These are phyloP conservation scores for fission yeast (Schizosaccharomyces pombe) DNA, from an alignment of 805 yeast species.

Conservation along the genomic window DNA sequence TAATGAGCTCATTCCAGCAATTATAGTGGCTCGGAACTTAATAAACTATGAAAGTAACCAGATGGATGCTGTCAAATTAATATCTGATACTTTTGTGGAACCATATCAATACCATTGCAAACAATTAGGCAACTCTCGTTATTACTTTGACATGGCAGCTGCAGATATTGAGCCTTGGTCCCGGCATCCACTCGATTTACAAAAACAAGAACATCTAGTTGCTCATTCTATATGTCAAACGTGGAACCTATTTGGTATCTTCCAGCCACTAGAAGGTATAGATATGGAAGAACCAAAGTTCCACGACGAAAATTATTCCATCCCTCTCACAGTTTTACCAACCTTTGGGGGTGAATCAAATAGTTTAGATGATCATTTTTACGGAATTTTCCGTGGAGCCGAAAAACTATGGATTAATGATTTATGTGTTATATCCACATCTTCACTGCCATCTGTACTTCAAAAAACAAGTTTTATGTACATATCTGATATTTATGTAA, in stretches of 20 bases:
- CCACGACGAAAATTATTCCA: neutral
- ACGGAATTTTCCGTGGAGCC: slow-evolving; percentile 8
- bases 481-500: neutral
- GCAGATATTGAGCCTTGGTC: slow-evolving; percentile 1
- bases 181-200: neutral
- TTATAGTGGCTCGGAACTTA: neutral
- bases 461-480: neutral
- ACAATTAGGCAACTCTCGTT: neutral
- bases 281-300: neutral
- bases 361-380: slow-evolving; percentile 1
- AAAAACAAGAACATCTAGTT: neutral
- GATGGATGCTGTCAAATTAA: neutral
- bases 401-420: slow-evolving; percentile 10
- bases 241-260: neutral
- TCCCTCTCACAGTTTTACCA: neutral
- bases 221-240: neutral
- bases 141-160: neutral
- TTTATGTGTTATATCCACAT: neutral
- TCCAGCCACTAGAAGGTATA: neutral
- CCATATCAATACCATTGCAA: neutral
- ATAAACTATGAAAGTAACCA: neutral
- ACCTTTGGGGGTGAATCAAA: neutral
- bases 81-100: neutral
- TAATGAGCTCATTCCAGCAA: neutral
- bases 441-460: neutral